Percentiles rank a stretch among this genome's conserved stretches.
Evolutionary conservation across 805 yeast genomes (phyloP).

Genomic region (Candida silvicultrix): DNA sequence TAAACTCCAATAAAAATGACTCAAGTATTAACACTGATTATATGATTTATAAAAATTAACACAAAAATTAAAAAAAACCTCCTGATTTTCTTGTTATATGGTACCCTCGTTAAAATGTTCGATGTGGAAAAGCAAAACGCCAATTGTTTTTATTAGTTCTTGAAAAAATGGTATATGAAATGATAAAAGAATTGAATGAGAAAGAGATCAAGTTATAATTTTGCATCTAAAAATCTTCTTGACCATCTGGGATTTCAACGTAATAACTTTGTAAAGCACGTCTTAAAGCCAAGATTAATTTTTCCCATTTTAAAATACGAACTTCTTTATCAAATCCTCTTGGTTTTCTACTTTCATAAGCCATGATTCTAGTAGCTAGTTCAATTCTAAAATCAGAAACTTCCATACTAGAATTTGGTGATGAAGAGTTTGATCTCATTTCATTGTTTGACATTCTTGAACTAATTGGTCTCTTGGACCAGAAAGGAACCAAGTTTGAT

Average conservation of each 20-base stretch:
- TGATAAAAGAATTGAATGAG: background rate
- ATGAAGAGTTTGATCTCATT: slow-evolving; percentile 1
- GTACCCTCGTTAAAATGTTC: background rate
- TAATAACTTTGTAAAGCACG: slow-evolving; percentile 64
- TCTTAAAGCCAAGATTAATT: slow-evolving; percentile 49
- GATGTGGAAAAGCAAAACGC: background rate
- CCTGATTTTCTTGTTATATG: no score
- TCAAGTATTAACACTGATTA: background rate
- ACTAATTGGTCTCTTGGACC: slow-evolving; percentile 55
- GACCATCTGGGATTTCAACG: slow-evolving; percentile 42
- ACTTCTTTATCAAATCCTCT: slow-evolving; percentile 67
- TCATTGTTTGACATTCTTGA: slow-evolving; percentile 25
- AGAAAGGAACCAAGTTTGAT: slow-evolving; percentile 60
- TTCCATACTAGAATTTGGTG: slow-evolving; percentile 18
- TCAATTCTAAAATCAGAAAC: slow-evolving; percentile 37
- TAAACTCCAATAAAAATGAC: background rate
- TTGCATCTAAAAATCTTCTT: slow-evolving; percentile 1
- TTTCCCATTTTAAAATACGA: slow-evolving; percentile 55
- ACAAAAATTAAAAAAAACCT: no score
- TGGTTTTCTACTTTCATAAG: slow-evolving; percentile 55
- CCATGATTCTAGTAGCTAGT: slow-evolving; percentile 60
- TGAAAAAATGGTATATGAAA: background rate
- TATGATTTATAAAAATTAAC: no score
- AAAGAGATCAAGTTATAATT: background rate
- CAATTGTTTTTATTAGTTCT: background rate